Percentiles rank a stretch among this genome's conserved stretches.
Conservation (phyloP, 2,329 filamentous ascomycete species). For the Pseudogymnoascus sp. region DNA sequence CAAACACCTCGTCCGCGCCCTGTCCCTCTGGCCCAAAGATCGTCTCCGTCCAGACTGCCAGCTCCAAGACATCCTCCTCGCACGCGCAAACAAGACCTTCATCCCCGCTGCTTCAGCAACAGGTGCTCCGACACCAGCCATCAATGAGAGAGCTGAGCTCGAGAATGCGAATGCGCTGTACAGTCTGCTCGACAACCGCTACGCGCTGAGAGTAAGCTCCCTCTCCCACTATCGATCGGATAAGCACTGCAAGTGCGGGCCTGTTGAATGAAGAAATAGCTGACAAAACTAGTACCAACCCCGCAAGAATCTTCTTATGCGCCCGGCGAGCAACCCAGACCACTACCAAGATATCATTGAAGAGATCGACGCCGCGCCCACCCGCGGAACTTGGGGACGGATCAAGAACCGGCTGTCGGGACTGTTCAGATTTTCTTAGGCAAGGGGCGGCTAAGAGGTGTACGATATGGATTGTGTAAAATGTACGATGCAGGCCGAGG, state of each 20-base stretch:
- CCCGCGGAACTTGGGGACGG: conserved; percentile 44
- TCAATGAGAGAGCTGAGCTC: conserved; percentile 41
- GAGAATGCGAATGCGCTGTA: conserved; percentile 52
- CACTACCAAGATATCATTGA: conserved; percentile 54
- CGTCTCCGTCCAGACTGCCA: conserved; percentile 54
- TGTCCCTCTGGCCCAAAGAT: conserved; percentile 56
- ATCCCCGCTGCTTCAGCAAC: conserved; percentile 12
- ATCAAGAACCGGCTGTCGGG: conserved; percentile 48
- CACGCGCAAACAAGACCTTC: conserved; percentile 34
- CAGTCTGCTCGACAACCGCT: conserved; percentile 51
- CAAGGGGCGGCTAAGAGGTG: too few relatives aligned
- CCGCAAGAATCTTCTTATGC: conserved; percentile 42
- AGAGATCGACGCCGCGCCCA: conserved; percentile 57
- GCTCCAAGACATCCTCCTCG: conserved; percentile 47
- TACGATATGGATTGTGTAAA: neutral
- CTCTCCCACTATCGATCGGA: too few relatives aligned
- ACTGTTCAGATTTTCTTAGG: conserved; percentile 49
- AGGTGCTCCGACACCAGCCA: conserved; percentile 17
- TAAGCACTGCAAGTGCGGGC: neutral
- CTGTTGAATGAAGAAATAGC: neutral
- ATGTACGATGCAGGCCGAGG: neutral
- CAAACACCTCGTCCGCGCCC: conserved; percentile 41
- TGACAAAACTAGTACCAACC: conserved; percentile 32
- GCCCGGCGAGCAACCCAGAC: conserved; percentile 53
- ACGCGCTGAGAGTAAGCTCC: conserved; percentile 43